These are phyloP conservation scores for Cyberlindnera euphorbiiphila DNA, from an alignment of 805 yeast species.

Conservation along the genomic window DNA sequence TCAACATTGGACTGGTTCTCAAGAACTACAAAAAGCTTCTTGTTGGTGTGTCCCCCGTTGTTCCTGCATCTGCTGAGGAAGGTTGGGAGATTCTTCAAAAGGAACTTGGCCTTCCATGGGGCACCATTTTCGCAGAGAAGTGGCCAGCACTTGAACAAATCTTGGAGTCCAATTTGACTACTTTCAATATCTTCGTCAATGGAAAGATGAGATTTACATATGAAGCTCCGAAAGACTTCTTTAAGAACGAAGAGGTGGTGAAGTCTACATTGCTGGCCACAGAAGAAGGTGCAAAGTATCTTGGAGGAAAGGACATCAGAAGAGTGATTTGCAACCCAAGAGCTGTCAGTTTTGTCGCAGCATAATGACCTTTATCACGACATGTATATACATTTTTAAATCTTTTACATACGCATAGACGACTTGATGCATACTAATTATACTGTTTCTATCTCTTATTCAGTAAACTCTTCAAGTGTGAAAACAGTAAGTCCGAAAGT, in stretches of 20 bases:
- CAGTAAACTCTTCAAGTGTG: conserved; percentile 49
- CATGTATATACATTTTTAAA: no score
- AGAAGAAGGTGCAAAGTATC: conserved; percentile 38
- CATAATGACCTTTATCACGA: no score
- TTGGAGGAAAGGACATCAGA: conserved; percentile 39
- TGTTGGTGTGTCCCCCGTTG: conserved; percentile 69
- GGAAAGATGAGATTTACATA: conserved; percentile 61
- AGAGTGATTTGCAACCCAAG: conserved; percentile 52
- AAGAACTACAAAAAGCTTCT: conserved; percentile 52
- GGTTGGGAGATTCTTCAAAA: conserved; percentile 52
- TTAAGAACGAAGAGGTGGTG: conserved; percentile 35
- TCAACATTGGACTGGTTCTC: conserved; percentile 40
- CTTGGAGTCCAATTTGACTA: conserved; percentile 34
- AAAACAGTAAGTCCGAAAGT: conserved; percentile 45
- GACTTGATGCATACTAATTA: no score
- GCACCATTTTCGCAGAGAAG: conserved; percentile 48
- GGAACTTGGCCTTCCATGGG: conserved; percentile 32
- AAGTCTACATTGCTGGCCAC: conserved; percentile 30
- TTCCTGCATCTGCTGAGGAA: conserved; percentile 82
- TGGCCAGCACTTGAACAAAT: conserved; percentile 58
- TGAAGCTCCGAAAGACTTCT: conserved; percentile 34
- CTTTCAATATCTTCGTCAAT: conserved; percentile 63
- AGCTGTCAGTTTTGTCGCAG: conserved; percentile 24
- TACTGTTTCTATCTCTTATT: conserved; percentile 19
- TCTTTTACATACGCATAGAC: conserved; percentile 1